phyloP scores from a whole-genome alignment of 805 yeast genomes.

The Osmozyma mogii region DNA sequence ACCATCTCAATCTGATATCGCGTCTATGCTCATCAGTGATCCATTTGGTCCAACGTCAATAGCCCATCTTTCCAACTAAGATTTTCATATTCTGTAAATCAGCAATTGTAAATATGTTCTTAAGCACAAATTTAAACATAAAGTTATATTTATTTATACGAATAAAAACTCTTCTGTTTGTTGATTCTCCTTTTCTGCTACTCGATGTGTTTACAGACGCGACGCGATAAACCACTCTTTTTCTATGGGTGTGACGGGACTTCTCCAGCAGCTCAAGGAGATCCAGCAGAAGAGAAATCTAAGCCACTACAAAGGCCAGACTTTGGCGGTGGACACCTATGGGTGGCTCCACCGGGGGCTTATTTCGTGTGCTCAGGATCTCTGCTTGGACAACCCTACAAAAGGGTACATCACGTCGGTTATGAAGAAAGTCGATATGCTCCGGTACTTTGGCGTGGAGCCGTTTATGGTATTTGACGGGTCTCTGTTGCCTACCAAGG shows the following conservation, averaged over 20 bases:
- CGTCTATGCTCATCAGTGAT: too few relatives aligned
- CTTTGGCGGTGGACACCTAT: conserved; percentile 89
- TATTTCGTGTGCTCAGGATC: conserved; percentile 73
- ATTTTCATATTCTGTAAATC: too few relatives aligned
- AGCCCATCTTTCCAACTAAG: too few relatives aligned
- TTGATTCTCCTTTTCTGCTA: too few relatives aligned
- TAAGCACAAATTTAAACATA: too few relatives aligned
- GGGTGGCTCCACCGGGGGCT: conserved; percentile 94
- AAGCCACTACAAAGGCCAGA: conserved; percentile 58
- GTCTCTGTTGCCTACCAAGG: conserved; percentile 72
- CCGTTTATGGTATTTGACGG: conserved; percentile 95
- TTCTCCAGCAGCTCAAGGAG: conserved; percentile 70
- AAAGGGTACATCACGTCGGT: conserved; percentile 65
- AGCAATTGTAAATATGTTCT: too few relatives aligned
- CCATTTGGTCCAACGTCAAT: too few relatives aligned
- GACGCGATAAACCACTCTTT: not conserved
- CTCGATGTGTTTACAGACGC: too few relatives aligned
- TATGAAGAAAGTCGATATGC: conserved; percentile 56
- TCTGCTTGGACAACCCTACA: conserved; percentile 66
- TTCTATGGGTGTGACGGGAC: conserved; percentile 75
- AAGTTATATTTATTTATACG: too few relatives aligned
- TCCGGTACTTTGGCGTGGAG: conserved; percentile 57
- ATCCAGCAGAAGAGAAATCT: conserved; percentile 57
- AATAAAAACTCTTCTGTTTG: too few relatives aligned
- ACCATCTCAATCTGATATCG: too few relatives aligned